Evolutionary conservation across 2,329 filamentous ascomycete species (phyloP), one percentile per base, ranked within the genome.

Genomic region (Hymenoscyphus occultus): DNA sequence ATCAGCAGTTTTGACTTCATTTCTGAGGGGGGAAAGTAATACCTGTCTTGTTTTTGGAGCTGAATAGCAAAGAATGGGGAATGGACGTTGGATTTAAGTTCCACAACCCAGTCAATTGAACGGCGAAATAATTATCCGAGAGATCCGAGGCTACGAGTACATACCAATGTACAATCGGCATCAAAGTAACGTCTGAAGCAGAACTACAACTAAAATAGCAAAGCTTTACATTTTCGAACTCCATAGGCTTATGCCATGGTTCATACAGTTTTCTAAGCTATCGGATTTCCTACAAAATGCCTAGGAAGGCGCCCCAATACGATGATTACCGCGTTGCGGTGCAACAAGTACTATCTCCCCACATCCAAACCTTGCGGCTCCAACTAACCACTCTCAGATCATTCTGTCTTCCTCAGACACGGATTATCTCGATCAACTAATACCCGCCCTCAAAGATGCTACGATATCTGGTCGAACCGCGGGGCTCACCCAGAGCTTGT

Each of bases 391-490:
- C 9, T 16, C 28, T 56, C n/a, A 99, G 92, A 96, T 98, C 71
- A 93, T 97, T 67, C 87, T 96, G 72, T 93, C 94, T 1, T 90
- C 93, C 13, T 93, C 93, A 28, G 94, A 98, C 74, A 85, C 90
- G 60, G 95, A 99, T 73, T 98, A 97, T 74, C 87, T 99, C 69
- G 95, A 98, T 76, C 94, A 97, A 75, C 81, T 99, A 60, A 97
- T 98, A 59, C 94, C 93, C 10, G 91, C 96, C 1, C 88, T 99
- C 68, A 95, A 93, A 80, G 94, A 97, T 84, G 93, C 92, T 71
- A 87, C 91, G 68, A 83, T 87, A 72, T 88, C 91, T 63, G 89
- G 91, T 75, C 84, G 91, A 73, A 89, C 89, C 6, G 83, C 83
- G 48, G 86, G 88, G 65, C 84, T 99, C 51, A 86, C 93, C 59